Base-by-base conservation (phyloP, 352 stramenopile species). In the Phytopythium oedochilum region DNA sequence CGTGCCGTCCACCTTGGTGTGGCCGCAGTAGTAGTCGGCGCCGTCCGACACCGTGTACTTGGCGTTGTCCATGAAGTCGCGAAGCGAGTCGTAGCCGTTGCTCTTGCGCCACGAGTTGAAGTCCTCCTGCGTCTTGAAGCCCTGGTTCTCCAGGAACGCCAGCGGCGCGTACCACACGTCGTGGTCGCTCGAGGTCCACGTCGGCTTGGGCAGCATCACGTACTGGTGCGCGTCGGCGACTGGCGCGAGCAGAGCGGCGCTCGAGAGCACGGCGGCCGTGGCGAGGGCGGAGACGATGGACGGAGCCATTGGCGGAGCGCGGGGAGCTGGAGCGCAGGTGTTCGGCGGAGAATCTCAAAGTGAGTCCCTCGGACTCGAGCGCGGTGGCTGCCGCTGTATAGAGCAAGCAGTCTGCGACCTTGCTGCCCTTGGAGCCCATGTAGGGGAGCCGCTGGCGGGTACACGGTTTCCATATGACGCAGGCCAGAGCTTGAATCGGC, bases 91-190 rank as follows among this genome's bases (percentile, higher is more conserved):
- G 55, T 71, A 73, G 36, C 61, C 63, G 32, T 79, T 76, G 14
- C 57, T 57, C 23, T 57, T 42, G 14, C 68, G 61, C 61, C 66
- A 84, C 11, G 40, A 57, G 10, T 67, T 73, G 29, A 81, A 75
- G 44, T 84, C 74, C 5, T 63, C 60, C 14, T 65, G 66, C 14
- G 69, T 79, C 18, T 68, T 59, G 49, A 68, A 78, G 22, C 61
- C 66, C 45, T 82, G 74, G 51, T 69, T 59, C 60, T 82, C 74
- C 12, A 82, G 62, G 57, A 79, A 79, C 32, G 69, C 73, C 26
- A 78, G 49, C 20, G 68, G 73, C 0, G 70, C 67, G 58, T 73
- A 74, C 63, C 73, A 67, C 45, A 64, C 66, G 28, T 57, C 63
- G 31, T 63, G 61, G 40, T 70, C 66, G 34, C 64, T 53, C 18